Evolutionary conservation across 179 eudicot species (phyloP), one percentile per base, ranked within the genome.

Genomic region (Beta corolliflora): DNA sequence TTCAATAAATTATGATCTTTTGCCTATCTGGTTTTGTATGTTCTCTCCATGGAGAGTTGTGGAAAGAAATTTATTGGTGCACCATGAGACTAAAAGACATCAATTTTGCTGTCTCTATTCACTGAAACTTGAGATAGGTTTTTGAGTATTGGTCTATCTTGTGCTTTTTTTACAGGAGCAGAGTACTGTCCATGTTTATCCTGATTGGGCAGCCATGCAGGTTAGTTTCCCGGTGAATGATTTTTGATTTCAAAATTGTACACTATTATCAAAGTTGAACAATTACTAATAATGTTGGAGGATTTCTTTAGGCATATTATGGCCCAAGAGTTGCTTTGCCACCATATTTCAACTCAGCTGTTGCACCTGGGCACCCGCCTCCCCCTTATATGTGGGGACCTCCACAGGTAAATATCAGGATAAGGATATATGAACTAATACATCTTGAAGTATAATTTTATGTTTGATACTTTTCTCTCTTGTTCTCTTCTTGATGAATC

Each of bases 171-270:
- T 9, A 66, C 91, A 92, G 97, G 97, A 91, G 61, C 95, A 91
- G 76, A 76, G 71, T 78, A 88, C 85, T 75, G 83, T 88, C 81
- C 97, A 93, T 76, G 88, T 91, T 50, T 96, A 94, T 88, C 96
- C 96, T 75, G 98, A 96, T 81, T 96, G 98, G 98, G 93, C 97
- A 69, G 89, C 97, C 83, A 91, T 94, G 97, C 98, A 94, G 99
- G 99, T 95, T 72, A 68, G 82, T 74, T 64, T 11, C 80, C 31
- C 29, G 12, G 46, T 71, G 21, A 53, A 71, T 73, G 55, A 46
- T 54, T 25, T 10, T 68, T 44, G 12, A 61, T 19, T 77, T 46
- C 55, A 79, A 25, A 25, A 70, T 53, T 45, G 44, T 80, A 36
- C 3, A 14, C 21, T 16, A 8, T 5, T 31, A 23, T 29, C 21